Evolutionary conservation across 179 eudicot genomes (phyloP).

Genomic region (Carnegiea gigantea): DNA sequence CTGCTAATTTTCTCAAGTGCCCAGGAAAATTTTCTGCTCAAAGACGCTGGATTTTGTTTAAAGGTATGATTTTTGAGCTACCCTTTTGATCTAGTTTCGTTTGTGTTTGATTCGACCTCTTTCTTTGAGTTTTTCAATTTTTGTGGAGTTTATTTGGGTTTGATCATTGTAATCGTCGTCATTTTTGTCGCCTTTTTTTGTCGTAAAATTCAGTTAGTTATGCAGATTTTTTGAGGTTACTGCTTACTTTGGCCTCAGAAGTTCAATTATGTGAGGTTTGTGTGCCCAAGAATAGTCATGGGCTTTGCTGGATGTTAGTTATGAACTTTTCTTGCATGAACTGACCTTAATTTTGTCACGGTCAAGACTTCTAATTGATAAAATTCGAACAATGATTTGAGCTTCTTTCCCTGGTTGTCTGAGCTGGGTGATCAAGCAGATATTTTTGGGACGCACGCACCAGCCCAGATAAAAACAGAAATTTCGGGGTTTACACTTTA

Average conservation of each 20-base stretch:
- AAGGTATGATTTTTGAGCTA: conserved; percentile 25
- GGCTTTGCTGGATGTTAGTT: background rate
- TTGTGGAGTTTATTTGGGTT: background rate
- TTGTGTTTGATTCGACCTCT: background rate
- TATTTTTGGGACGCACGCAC: background rate
- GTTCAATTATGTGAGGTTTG: background rate
- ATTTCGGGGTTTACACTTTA: too few relatives aligned
- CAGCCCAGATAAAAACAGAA: background rate
- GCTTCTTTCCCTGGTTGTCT: conserved; percentile 18
- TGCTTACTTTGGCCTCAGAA: background rate
- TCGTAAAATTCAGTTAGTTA: background rate
- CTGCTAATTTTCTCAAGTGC: background rate
- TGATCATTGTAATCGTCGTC: conserved; percentile 16
- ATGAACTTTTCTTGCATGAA: background rate
- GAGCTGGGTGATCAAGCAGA: conserved; percentile 14
- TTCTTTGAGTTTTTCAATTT: background rate
- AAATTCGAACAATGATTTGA: background rate
- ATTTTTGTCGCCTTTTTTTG: background rate
- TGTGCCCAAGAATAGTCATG: background rate
- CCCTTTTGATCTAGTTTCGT: conserved; percentile 7
- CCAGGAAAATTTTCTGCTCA: conserved; percentile 6
- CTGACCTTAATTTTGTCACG: background rate
- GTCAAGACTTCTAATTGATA: conserved; percentile 4
- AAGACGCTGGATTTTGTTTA: background rate
- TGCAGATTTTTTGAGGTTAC: background rate